These are phyloP conservation scores for Ophiostoma ips DNA, from an alignment of 2,329 filamentous ascomycete genomes.

Conservation along the genomic window DNA sequence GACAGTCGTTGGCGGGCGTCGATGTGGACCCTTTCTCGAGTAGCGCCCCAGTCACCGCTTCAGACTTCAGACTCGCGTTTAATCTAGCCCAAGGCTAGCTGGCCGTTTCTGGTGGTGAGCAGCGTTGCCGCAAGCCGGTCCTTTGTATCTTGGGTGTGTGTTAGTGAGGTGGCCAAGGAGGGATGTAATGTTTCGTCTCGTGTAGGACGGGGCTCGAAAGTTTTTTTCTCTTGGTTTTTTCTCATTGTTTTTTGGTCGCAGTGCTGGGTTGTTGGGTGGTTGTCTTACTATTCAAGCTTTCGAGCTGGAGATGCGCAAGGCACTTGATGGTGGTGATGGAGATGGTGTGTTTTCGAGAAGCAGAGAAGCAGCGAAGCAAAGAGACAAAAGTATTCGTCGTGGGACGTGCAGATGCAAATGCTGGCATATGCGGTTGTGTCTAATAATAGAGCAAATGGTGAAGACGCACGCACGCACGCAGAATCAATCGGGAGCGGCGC, in stretches of 20 bases:
- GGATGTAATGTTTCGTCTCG: neutral
- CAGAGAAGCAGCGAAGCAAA: neutral
- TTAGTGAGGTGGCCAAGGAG: neutral
- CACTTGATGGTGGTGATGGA: neutral
- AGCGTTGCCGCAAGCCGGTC: neutral
- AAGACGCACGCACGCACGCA: too few species aligned
- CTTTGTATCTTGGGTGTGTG: neutral
- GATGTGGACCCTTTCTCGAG: neutral
- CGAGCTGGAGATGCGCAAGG: neutral
- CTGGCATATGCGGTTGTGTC: neutral
- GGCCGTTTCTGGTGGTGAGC: neutral
- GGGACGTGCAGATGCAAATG: constrained; percentile 4
- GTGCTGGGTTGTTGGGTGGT: neutral
- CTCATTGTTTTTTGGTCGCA: neutral
- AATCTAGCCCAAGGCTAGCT: constrained; percentile 1
- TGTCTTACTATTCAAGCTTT: neutral
- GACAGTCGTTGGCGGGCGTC: neutral
- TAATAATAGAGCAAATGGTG: constrained; percentile 5
- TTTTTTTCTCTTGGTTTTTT: neutral
- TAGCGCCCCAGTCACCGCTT: constrained; percentile 1
- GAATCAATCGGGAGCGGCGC: too few species aligned
- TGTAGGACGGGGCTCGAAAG: neutral
- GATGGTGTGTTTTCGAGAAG: neutral
- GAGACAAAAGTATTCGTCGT: neutral
- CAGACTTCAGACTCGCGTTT: neutral